Percentiles rank a stretch among this genome's conserved stretches.
phyloP scores from a whole-genome alignment of 2,329 filamentous ascomycete species.

The Colletotrichum godetiae region DNA sequence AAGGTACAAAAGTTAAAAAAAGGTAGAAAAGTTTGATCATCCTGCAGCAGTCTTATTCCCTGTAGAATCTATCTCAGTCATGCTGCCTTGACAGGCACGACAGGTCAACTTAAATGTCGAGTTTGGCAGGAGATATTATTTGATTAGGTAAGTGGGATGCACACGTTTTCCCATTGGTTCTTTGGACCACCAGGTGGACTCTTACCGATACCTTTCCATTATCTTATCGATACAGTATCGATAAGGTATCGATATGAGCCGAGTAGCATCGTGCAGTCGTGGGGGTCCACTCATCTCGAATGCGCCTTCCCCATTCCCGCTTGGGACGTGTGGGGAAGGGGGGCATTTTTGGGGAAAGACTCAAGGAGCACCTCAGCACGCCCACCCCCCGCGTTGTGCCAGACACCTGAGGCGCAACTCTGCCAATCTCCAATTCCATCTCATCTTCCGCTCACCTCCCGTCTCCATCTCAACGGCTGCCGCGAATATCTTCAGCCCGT shows the following conservation, averaged over 20 bases:
- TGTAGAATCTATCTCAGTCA: no score
- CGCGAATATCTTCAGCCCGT: neutral
- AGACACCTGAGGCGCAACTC: slow-evolving; percentile 20
- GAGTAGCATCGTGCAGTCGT: neutral
- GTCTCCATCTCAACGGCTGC: neutral
- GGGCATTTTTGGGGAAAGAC: slow-evolving; percentile 15
- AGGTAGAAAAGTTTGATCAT: no score
- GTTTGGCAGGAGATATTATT: no score
- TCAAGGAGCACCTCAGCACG: neutral
- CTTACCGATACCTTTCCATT: no score
- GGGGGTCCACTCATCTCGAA: neutral
- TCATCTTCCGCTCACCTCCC: neutral
- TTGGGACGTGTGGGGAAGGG: slow-evolving; percentile 19
- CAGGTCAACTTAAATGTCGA: no score
- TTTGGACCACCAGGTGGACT: no score
- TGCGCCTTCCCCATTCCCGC: neutral
- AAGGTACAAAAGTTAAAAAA: no score
- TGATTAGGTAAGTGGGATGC: no score
- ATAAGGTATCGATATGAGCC: neutral
- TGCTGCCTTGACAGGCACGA: no score
- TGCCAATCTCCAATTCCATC: slow-evolving; percentile 8
- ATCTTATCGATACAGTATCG: no score
- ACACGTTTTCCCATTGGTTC: no score
- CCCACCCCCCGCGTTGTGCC: slow-evolving; percentile 3
- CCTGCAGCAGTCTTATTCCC: no score